phyloP scores from a whole-genome alignment of 2,329 filamentous ascomycete genomes.

The Apiospora aurea region DNA sequence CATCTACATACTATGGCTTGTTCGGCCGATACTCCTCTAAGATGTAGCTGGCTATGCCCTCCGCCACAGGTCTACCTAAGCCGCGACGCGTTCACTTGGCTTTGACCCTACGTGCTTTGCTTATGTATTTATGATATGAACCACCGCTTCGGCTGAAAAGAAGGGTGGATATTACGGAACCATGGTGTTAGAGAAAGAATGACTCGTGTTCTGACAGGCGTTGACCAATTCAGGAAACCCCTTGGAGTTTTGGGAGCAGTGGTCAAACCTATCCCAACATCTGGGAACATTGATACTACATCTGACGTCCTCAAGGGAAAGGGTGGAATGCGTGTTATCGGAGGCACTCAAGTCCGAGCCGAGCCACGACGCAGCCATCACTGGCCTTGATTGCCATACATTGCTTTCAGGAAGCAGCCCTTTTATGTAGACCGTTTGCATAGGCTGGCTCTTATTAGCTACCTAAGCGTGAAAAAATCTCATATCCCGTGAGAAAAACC shows the following conservation, averaged over 20 bases:
- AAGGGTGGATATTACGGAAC: not conserved
- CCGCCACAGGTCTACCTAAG: not conserved
- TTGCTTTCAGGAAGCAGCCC: slow-evolving; percentile 18
- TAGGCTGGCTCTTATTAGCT: slow-evolving; percentile 43
- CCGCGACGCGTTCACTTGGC: not conserved
- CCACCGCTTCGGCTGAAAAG: too few relatives aligned
- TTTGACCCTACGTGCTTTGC: not conserved
- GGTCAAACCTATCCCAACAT: not conserved
- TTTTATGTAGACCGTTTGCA: slow-evolving; percentile 34
- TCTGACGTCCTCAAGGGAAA: not conserved
- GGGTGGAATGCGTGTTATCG: not conserved
- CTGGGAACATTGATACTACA: not conserved
- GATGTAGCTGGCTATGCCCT: not conserved
- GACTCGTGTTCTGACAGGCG: not conserved
- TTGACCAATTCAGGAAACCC: not conserved
- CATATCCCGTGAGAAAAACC: slow-evolving; percentile 39
- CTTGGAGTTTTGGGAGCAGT: not conserved
- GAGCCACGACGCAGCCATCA: not conserved
- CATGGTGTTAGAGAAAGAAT: not conserved
- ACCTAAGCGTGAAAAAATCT: slow-evolving; percentile 39
- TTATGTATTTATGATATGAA: not conserved
- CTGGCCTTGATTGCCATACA: not conserved
- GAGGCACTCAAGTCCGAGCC: not conserved
- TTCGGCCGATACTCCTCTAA: not conserved
- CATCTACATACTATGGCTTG: not conserved